Evolutionary conservation across 2,329 filamentous ascomycete species (phyloP).

Genomic region (Leptographium procerum): DNA sequence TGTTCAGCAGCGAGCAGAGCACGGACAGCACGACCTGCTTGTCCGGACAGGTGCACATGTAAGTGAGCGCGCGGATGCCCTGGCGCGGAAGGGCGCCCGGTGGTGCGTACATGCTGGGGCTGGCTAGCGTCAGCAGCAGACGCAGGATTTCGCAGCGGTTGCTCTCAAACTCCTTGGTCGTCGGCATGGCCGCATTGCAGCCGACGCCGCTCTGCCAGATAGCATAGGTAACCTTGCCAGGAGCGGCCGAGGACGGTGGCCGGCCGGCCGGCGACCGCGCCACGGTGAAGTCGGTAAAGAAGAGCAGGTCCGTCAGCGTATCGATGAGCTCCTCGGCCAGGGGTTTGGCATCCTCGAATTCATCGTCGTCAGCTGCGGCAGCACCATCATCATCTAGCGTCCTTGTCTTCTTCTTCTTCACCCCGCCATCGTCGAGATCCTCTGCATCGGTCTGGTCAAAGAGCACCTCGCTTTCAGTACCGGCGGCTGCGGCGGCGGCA

Average conservation of each 20-base stretch:
- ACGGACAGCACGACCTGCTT: slow-evolving; percentile 86
- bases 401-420: slow-evolving; percentile 40
- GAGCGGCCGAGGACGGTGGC: background rate
- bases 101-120: slow-evolving; percentile 89
- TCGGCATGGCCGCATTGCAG: slow-evolving; percentile 78
- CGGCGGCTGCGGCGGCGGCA: background rate
- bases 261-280: slow-evolving; percentile 49
- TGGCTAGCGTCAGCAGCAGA: slow-evolving; percentile 72
- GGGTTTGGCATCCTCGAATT: slow-evolving; percentile 71
- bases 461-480: slow-evolving; percentile 51
- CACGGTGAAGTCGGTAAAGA: slow-evolving; percentile 83
- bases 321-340: slow-evolving; percentile 89
- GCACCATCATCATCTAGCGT: too few relatives aligned
- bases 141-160: slow-evolving; percentile 86
- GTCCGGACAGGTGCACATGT: slow-evolving; percentile 76
- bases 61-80: slow-evolving; percentile 75
- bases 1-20: slow-evolving; percentile 87
- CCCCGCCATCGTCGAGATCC: background rate
- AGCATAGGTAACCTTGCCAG: slow-evolving; percentile 71
- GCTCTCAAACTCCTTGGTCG: slow-evolving; percentile 84
- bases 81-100: slow-evolving; percentile 67
- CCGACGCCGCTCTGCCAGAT: slow-evolving; percentile 99
- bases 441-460: slow-evolving; percentile 46
- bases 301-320: slow-evolving; percentile 76
- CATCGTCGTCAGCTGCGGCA: slow-evolving; percentile 20